Conservation (phyloP, 345 rosid genomes). For the Eucalyptus lansdowneana region DNA sequence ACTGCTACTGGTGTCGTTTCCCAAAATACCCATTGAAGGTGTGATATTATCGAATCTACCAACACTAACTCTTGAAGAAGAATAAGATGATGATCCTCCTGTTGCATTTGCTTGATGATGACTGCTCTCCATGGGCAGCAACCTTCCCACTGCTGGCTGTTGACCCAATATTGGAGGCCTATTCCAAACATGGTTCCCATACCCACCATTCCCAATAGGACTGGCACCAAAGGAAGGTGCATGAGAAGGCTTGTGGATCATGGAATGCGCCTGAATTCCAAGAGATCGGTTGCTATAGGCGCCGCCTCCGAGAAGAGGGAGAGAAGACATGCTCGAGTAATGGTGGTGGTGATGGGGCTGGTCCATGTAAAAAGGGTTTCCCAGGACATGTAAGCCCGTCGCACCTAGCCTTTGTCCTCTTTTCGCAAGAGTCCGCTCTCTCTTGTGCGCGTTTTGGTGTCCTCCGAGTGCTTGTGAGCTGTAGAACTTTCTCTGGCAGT, state of each 20-base stretch:
- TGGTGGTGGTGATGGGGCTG: slow-evolving; percentile 1
- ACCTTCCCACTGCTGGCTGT: background rate
- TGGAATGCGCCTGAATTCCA: slow-evolving; percentile 20
- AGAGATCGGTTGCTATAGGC: slow-evolving; percentile 11
- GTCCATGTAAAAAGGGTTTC: slow-evolving; percentile 25
- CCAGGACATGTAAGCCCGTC: slow-evolving; percentile 10
- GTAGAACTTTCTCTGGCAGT: slow-evolving; percentile 22
- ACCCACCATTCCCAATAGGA: background rate
- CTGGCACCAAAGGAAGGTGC: background rate
- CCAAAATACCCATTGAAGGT: background rate
- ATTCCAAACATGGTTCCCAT: background rate
- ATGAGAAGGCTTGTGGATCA: slow-evolving; percentile 5
- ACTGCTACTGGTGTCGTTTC: background rate
- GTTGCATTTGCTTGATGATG: background rate
- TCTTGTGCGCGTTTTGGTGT: slow-evolving; percentile 23
- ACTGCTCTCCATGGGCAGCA: slow-evolving; percentile 1
- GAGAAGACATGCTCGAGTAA: slow-evolving; percentile 25
- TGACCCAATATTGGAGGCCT: background rate
- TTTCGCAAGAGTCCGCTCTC: slow-evolving; percentile 38
- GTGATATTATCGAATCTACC: slow-evolving; percentile 25
- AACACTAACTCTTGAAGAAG: slow-evolving; percentile 3
- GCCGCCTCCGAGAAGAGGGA: slow-evolving; percentile 20
- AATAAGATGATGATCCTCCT: background rate
- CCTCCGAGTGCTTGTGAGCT: slow-evolving; percentile 24
- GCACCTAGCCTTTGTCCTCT: slow-evolving; percentile 3